Base-by-base conservation (phyloP, 2,329 filamentous ascomycete genomes). In the Calonectria henricotiae region DNA sequence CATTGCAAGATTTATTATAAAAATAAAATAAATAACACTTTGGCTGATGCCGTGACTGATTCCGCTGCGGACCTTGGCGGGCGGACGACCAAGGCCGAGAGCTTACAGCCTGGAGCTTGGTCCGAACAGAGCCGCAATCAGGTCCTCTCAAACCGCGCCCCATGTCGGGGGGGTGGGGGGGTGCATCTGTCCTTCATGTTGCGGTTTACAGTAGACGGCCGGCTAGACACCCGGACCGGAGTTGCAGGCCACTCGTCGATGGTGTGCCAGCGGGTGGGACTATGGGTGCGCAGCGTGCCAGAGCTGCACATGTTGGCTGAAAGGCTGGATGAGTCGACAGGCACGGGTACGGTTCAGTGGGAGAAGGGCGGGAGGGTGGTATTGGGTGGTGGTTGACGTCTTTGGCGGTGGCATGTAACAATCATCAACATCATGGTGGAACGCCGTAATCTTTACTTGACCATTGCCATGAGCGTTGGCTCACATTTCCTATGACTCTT, bases 191-290 rank as follows among this genome's bases (percentile, higher is more conserved):
- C 8, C 3, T 13, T 37, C 11, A 7, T 62, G 67, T 49, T 67
- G 58, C 47, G 58, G 65, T 65, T 49, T 46, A 43, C 55, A 61
- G 37, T 23, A 20, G 32, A 35, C 46, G 54, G 20, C 46, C 67
- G 67, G 67, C 47, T 54, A 60, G 64, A 64, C 41, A 67, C 43
- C 58, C 62, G 20, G 39, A 27, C 55, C 65, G 62, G 62, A 61
- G 43, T 27, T 67, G 68, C 71, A 66, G 68, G 65, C 27, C 27
- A 20, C 20, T 7, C 27, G 27, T 39, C 12, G 51, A 25, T 23
- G 25, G 32, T 23, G 51, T 39, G 51, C 23, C 51, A 58, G 51
- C 51, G 51, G 25, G 51, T 23, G 20, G 43, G 35, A 39, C 51
- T 37, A 37, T 7, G 32, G 35, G 13, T 55, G n/a, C 20, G 13